Evolutionary conservation across 2,329 filamentous ascomycete genomes (phyloP).

Genomic region (Sphaerostilbella broomeana): DNA sequence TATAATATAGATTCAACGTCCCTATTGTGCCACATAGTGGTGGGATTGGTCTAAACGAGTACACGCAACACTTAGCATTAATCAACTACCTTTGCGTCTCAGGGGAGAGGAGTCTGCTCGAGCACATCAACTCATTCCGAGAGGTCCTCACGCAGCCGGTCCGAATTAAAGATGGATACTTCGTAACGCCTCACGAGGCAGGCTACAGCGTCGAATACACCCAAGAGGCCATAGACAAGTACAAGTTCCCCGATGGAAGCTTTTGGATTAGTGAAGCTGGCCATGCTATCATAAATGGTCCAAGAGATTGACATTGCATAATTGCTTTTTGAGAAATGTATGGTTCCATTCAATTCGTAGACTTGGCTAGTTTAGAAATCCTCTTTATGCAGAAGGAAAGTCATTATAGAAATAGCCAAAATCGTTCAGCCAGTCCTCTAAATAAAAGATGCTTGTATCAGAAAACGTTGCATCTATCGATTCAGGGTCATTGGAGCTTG

Average conservation of each 20-base stretch:
- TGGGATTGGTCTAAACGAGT: slow-evolving; percentile 15
- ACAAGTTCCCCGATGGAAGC: slow-evolving; percentile 9
- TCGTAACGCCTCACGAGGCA: slow-evolving; percentile 12
- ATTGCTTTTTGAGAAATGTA: too few relatives aligned
- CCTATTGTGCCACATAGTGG: slow-evolving; percentile 15
- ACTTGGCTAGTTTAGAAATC: too few relatives aligned
- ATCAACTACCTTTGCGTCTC: slow-evolving; percentile 14
- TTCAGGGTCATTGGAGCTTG: background rate
- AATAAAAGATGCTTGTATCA: slow-evolving; percentile 7
- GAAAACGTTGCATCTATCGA: background rate
- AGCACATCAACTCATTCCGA: slow-evolving; percentile 13
- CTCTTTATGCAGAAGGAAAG: slow-evolving; percentile 10
- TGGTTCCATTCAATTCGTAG: too few relatives aligned
- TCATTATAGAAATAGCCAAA: slow-evolving; percentile 10
- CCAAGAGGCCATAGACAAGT: slow-evolving; percentile 9
- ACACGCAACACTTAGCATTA: slow-evolving; percentile 14
- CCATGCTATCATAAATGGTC: slow-evolving; percentile 13
- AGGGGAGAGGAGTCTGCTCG: slow-evolving; percentile 14
- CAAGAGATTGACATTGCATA: slow-evolving; percentile 4
- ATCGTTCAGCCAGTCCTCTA: slow-evolving; percentile 13
- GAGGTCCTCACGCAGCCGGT: slow-evolving; percentile 8
- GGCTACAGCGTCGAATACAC: slow-evolving; percentile 15
- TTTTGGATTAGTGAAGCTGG: slow-evolving; percentile 15
- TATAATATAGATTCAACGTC: slow-evolving; percentile 10
- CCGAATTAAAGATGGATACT: slow-evolving; percentile 13